Conservation (phyloP, 805 yeast genomes). For the Hanseniaspora valbyensis region DNA sequence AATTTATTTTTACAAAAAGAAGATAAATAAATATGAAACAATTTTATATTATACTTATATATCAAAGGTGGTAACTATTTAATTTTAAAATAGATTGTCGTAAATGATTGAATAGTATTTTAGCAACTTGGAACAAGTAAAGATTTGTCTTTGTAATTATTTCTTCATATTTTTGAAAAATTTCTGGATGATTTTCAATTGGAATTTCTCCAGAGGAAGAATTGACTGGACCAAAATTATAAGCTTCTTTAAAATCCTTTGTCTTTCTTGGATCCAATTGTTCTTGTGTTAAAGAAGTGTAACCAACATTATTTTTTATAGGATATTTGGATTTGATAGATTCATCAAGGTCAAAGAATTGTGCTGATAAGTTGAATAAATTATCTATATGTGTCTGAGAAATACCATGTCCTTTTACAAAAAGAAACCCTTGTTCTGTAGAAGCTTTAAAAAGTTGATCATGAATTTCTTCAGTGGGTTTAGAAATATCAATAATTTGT, state of each 20-base stretch:
- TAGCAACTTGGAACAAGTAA: constrained; percentile 40
- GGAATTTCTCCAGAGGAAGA: constrained; percentile 35
- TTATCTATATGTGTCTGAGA: constrained; percentile 42
- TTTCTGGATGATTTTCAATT: constrained; percentile 38
- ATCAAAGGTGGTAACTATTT: too few relatives aligned
- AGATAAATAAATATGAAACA: too few relatives aligned
- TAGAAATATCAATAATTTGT: constrained; percentile 47
- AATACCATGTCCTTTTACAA: constrained; percentile 59
- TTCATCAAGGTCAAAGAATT: constrained; percentile 45
- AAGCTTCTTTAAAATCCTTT: constrained; percentile 60
- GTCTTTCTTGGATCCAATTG: constrained; percentile 29
- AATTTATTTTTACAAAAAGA: too few relatives aligned
- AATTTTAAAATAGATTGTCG: too few relatives aligned
- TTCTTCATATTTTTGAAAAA: constrained; percentile 37
- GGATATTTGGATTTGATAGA: constrained; percentile 34
- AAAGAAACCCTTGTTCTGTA: constrained; percentile 50
- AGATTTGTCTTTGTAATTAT: constrained; percentile 32
- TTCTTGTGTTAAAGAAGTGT: constrained; percentile 46
- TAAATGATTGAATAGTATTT: constrained; percentile 41
- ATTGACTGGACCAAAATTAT: constrained; percentile 51
- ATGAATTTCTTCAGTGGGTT: constrained; percentile 35
- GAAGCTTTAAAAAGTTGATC: constrained; percentile 47
- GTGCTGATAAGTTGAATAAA: constrained; percentile 39
- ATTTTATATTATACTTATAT: too few relatives aligned
- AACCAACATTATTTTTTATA: constrained; percentile 43